A percentile compares a stretch with the other conserved stretches of the same genome.
Conservation (phyloP, 2,329 filamentous ascomycete species). For the Fonsecaea multimorphosa region DNA sequence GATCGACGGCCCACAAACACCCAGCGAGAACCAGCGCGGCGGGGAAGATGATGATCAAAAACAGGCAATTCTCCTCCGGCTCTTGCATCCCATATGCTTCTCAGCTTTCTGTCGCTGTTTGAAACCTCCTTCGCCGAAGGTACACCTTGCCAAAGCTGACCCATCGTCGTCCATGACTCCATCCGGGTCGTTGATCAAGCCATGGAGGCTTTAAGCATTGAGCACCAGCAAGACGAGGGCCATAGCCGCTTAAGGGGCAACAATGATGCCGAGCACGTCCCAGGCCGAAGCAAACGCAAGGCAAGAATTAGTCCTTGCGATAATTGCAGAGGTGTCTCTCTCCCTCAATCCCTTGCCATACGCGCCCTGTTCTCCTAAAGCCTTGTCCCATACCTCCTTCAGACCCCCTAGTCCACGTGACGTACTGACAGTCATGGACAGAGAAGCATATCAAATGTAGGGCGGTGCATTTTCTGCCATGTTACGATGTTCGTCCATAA, state of each 20-base stretch:
- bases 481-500: not conserved
- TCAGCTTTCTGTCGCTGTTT: not conserved
- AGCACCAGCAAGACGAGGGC: not conserved
- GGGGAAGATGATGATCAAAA: not conserved
- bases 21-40: not conserved
- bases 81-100: not conserved
- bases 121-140: not conserved
- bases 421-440: constrained; percentile 17
- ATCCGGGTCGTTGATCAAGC: not conserved
- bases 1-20: not conserved
- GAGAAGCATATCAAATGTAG: constrained; percentile 32
- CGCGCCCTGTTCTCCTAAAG: not conserved
- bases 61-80: constrained; percentile 3
- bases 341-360: not conserved
- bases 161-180: not conserved
- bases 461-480: not conserved
- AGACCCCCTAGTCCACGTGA: not conserved
- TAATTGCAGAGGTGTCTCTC: constrained; percentile 26
- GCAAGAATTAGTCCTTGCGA: constrained; percentile 23
- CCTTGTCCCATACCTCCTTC: not conserved
- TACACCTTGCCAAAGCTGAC: not conserved
- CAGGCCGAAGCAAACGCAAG: constrained; percentile 16
- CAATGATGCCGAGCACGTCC: not conserved
- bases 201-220: not conserved
- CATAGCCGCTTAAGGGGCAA: not conserved